Evolutionary conservation across 495 filamentous ascomycete genomes (phyloP), one percentile per base, ranked within the genome.

Genomic region (Alectoria sarmentosa): DNA sequence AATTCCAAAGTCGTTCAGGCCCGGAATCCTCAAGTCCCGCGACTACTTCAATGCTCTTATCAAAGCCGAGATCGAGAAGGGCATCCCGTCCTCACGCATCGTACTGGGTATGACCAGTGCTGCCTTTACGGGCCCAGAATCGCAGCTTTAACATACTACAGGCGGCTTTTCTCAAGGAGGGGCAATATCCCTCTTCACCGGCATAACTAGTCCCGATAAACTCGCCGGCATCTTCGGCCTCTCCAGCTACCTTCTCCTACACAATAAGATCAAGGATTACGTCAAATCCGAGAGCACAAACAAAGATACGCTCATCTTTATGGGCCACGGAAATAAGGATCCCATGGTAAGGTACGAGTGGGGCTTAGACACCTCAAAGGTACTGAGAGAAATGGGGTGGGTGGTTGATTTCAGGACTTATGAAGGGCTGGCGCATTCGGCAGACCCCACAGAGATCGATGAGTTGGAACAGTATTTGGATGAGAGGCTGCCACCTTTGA

Each of bases 151-250:
- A 59, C 42, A 52, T 15, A 52, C 62, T 21, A 32, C 14, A 70
- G 61, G 76, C n/a, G 84, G 83, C 3, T 85, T 88, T 74, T 85
- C 82, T 23, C 84, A 86, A 69, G 82, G 84, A 42, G 84, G 85
- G 49, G 83, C 83, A 7, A 83, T 88, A 69, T 77, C 81, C 32
- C 66, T 88, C 34, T 80, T 86, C 69, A 77, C 85, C 1, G 92
- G 90, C 8, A 70, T 96, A 52, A 96, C 90, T 1, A 81, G 76
- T 65, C 82, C 83, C 64, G 78, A 84, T 63, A 91, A 90, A 76
- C 80, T 98, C 14, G 94, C 86, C 15, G 93, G 93, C 66, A 88
- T 98, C 60, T 87, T 96, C 67, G 91, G 86, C 14, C 79, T 98
- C 55, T 93, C 89, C 14, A 87, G 83, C 65, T 98, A 96, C 71